A percentile compares a stretch with the other conserved stretches of the same genome.
phyloP scores from a whole-genome alignment of 2,329 filamentous ascomycete genomes.

The Neonectria punicea region DNA sequence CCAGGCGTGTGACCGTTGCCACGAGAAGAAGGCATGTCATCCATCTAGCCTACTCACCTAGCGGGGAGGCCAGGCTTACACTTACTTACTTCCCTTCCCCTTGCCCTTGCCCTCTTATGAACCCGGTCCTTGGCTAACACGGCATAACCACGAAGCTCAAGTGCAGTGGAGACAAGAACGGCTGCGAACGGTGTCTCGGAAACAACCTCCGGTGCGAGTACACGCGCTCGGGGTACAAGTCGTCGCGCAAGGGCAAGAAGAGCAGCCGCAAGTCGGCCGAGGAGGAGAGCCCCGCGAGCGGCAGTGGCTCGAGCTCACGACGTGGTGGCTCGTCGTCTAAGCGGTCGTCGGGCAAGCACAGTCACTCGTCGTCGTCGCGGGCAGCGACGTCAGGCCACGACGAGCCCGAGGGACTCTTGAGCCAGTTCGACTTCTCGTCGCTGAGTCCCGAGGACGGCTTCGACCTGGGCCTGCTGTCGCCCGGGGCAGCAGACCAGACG shows the following conservation, averaged over 20 bases:
- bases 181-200: conserved; percentile 49
- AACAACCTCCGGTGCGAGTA: conserved; percentile 49
- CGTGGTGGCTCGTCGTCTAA: conserved; percentile 37
- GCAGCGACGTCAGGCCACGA: conserved; percentile 26
- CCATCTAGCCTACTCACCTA: neutral
- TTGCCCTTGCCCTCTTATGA: neutral
- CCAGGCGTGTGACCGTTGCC: conserved; percentile 52
- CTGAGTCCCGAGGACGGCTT: conserved; percentile 47
- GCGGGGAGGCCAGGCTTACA: conserved; percentile 17
- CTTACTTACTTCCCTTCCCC: neutral
- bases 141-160: conserved; percentile 42
- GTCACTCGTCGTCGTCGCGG: conserved; percentile 31
- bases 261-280: conserved; percentile 36
- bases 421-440: conserved; percentile 43
- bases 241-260: conserved; percentile 45
- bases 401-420: conserved; percentile 38
- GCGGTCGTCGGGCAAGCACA: conserved; percentile 30
- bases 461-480: conserved; percentile 40
- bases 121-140: conserved; percentile 17
- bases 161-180: conserved; percentile 52
- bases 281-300: conserved; percentile 28
- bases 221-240: conserved; percentile 47
- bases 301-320: conserved; percentile 33
- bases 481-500: conserved; percentile 26
- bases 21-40: conserved; percentile 51